phyloP scores from a whole-genome alignment of 345 rosid genomes.

The Xanthoceras sorbifolium region DNA sequence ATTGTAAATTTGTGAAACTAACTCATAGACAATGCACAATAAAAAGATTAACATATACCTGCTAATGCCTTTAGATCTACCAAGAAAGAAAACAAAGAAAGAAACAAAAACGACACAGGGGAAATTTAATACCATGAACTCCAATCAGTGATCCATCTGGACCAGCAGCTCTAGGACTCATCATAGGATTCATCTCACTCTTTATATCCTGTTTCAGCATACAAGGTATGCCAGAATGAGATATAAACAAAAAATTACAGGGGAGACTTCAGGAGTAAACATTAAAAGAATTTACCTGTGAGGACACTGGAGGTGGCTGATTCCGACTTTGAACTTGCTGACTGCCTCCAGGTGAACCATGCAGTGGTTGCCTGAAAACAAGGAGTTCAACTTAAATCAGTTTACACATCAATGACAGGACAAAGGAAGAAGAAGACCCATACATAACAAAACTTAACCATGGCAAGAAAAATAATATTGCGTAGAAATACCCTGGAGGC shows the following conservation, averaged over 20 bases:
- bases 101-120: not conserved
- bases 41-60: not conserved
- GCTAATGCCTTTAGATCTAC: not conserved
- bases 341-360: conserved; percentile 40
- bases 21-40: not conserved
- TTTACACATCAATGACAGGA: not conserved
- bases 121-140: conserved; percentile 40
- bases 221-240: not conserved
- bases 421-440: conserved; percentile 7
- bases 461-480: conserved; percentile 5
- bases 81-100: not conserved
- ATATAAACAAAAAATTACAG: not conserved
- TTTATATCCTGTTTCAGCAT: conserved; percentile 38
- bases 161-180: conserved; percentile 38
- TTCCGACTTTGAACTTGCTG: conserved; percentile 47
- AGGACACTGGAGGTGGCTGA: conserved; percentile 45
- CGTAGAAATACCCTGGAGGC: conserved; percentile 42
- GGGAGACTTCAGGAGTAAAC: not conserved
- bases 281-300: conserved; percentile 33
- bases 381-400: conserved; percentile 5
- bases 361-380: conserved; percentile 41
- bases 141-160: conserved; percentile 46
- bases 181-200: conserved; percentile 49
- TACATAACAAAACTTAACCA: not conserved
- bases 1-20: not conserved